A percentile compares a stretch with the other conserved stretches of the same genome.
Conservation (phyloP, 2,329 filamentous ascomycete species). For the Aspergillus amoenus region DNA sequence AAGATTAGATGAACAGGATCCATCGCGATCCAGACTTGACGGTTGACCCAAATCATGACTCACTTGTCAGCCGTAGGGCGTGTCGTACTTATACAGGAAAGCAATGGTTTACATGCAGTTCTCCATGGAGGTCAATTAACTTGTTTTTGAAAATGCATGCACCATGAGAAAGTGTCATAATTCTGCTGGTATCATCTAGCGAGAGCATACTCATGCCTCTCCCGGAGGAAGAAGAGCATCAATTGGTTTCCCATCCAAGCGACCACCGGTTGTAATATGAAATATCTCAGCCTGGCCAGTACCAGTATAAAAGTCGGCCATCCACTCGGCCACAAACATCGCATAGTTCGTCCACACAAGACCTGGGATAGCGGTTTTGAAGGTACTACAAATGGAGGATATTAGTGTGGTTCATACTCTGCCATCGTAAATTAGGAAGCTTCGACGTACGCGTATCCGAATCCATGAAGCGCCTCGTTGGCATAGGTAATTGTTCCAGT, state of each 20-base stretch:
- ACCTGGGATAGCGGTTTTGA: background rate
- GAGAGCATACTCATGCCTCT: background rate
- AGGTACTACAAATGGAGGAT: background rate
- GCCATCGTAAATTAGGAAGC: background rate
- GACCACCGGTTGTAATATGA: background rate
- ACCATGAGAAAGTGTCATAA: too few species aligned
- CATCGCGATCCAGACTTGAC: too few species aligned
- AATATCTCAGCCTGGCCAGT: background rate
- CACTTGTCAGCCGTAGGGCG: too few species aligned
- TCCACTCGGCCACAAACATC: background rate
- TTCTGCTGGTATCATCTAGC: too few species aligned
- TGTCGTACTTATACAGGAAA: too few species aligned
- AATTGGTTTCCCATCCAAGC: constrained; percentile 3
- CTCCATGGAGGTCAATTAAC: too few species aligned
- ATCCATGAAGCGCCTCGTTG: constrained; percentile 2
- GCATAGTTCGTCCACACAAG: constrained; percentile 4
- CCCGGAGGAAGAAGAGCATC: constrained; percentile 1
- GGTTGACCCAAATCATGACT: too few species aligned
- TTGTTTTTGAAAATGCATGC: too few species aligned
- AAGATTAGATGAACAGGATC: too few species aligned
- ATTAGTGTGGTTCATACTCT: background rate
- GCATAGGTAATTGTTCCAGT: constrained; percentile 1
- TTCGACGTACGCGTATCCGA: background rate
- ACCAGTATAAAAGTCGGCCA: constrained; percentile 2
- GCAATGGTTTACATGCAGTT: too few species aligned